Base-by-base conservation (phyloP, 2,329 filamentous ascomycete genomes). In the Emmonsia crescens region DNA sequence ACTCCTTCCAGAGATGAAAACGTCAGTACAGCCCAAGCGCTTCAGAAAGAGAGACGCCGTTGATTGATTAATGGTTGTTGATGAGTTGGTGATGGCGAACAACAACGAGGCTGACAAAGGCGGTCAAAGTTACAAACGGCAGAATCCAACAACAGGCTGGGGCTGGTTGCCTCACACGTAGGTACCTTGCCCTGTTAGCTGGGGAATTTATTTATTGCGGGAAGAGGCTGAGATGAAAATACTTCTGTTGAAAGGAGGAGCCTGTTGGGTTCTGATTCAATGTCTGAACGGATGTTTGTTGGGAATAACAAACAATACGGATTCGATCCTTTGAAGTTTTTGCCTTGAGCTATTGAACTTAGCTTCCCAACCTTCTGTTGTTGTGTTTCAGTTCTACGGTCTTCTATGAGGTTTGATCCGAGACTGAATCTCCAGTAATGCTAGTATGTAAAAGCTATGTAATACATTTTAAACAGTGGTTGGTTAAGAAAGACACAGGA, bases 111-210 rank as follows among this genome's bases (percentile, higher is more conserved):
- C 58, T 56, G 55, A 58, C 58, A 60, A 62, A 29, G 57, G 44
- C 46, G 59, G 59, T 44, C 24, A 59, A n/a, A n/a, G n/a, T n/a
- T n/a, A n/a, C n/a, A n/a, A 49, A 31, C 24, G 59, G 56, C 40
- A 61, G 63, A 64, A 62, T 40, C 24, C 19, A 59, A 59, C 46
- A 56, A 56, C 46, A 46, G 10, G 5, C n/a, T 49, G 38, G 29
- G 16, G 29, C 49, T 46, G 63, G 59, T 61, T 65, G 68, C 67
- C 67, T 69, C 68, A 70, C 69, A 9, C 3, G n/a, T 40, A 21
- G 1, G 55, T 57, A 16, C 54, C 9, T 21, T 40, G 49, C 16
- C 19, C 5, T 21, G 16, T 19, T 33, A n/a, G 19, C 29, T n/a
- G 19, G 19, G n/a, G 29, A 19, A 9, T 54, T 5, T 51, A 51